phyloP scores from a whole-genome alignment of 495 filamentous ascomycete species.

The Xylaria grammica region DNA sequence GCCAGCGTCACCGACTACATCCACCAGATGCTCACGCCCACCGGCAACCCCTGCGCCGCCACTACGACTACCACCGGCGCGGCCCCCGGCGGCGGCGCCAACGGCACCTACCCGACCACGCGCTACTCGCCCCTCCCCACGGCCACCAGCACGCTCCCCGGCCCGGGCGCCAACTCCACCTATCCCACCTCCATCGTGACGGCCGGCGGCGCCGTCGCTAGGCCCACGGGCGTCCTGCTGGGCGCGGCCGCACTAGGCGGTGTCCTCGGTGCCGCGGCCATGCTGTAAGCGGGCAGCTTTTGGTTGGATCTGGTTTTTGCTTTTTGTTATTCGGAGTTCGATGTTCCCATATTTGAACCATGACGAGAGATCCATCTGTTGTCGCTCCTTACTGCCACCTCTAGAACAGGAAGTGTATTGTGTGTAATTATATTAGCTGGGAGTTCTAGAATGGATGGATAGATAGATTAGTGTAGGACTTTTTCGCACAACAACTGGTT shows the following conservation, averaged over 20 bases:
- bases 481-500: not conserved
- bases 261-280: slow-evolving; percentile 8
- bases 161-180: not conserved
- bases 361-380: too few species aligned
- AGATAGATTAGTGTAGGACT: not conserved
- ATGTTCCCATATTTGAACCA: too few species aligned
- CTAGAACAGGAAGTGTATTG: too few species aligned
- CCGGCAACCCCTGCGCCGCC: not conserved
- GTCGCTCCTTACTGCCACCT: too few species aligned
- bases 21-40: slow-evolving; percentile 8
- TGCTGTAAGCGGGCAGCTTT: slow-evolving; percentile 3
- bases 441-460: too few species aligned
- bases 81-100: slow-evolving; percentile 4
- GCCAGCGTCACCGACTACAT: slow-evolving; percentile 16
- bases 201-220: slow-evolving; percentile 9
- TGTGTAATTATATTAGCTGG: too few species aligned
- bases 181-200: slow-evolving; percentile 9
- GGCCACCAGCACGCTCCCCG: not conserved
- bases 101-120: slow-evolving; percentile 14
- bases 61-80: not conserved
- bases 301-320: too few species aligned
- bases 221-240: slow-evolving; percentile 15
- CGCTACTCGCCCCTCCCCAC: slow-evolving; percentile 6
- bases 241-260: slow-evolving; percentile 16
- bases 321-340: too few species aligned